These are phyloP conservation scores for Paraphoma chrysanthemicola DNA, from an alignment of 2,329 filamentous ascomycete species.

Conservation along the genomic window DNA sequence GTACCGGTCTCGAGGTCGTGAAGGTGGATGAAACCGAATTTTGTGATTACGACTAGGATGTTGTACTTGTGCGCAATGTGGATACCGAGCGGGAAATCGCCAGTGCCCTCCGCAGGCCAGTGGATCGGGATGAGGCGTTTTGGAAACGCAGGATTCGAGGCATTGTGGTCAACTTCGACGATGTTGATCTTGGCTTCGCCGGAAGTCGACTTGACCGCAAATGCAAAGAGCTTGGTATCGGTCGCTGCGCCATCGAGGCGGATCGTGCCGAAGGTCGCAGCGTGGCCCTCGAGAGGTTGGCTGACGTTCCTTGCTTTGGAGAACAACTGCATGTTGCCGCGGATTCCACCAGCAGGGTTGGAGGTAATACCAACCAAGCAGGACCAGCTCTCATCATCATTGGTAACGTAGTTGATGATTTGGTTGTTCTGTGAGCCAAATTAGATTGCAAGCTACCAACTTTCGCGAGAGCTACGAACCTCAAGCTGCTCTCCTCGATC, in stretches of 20 bases:
- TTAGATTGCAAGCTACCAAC: slow-evolving; percentile 6
- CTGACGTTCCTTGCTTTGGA: slow-evolving; percentile 96
- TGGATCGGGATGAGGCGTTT: slow-evolving; percentile 99
- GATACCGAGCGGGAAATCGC: slow-evolving; percentile 97
- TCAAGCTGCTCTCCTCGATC: slow-evolving; percentile 90
- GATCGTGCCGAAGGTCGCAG: slow-evolving; percentile 90
- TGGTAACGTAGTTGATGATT: slow-evolving; percentile 99
- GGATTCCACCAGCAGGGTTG: slow-evolving; percentile 89
- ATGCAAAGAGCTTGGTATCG: slow-evolving; percentile 95
- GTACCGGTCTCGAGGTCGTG: slow-evolving; percentile 96
- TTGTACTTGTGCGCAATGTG: slow-evolving; percentile 97
- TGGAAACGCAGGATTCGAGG: slow-evolving; percentile 84
- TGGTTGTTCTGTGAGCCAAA: slow-evolving; percentile 74
- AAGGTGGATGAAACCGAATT: slow-evolving; percentile 98
- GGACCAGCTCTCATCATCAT: slow-evolving; percentile 97
- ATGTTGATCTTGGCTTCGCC: slow-evolving; percentile 92
- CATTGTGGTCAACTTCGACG: slow-evolving; percentile 93
- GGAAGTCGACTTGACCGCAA: slow-evolving; percentile 86
- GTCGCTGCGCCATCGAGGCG: slow-evolving; percentile 86
- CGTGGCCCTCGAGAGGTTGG: slow-evolving; percentile 97
- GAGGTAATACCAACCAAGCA: slow-evolving; percentile 96
- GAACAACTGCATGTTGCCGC: slow-evolving; percentile 96
- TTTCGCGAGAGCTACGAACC: slow-evolving; percentile 60
- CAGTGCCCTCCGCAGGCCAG: slow-evolving; percentile 93
- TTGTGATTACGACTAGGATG: slow-evolving; percentile 95